A percentile compares a stretch with the other conserved stretches of the same genome.
phyloP scores from a whole-genome alignment of 2,329 filamentous ascomycete species.

The Pseudogymnoascus sp. region DNA sequence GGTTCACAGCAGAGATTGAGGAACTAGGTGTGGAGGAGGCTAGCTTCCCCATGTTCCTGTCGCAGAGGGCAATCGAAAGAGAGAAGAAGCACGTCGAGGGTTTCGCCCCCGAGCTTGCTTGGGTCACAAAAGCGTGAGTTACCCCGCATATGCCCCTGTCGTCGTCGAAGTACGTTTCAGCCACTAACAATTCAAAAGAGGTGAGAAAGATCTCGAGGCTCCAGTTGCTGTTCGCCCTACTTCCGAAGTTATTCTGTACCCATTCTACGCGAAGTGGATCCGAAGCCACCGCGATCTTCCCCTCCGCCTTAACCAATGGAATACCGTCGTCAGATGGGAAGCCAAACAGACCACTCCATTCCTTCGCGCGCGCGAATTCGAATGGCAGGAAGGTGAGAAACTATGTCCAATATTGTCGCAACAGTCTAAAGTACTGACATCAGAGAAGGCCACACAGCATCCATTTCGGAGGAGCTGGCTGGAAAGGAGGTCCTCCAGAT shows the following conservation, averaged over 20 bases:
- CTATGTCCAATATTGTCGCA: conserved; percentile 35
- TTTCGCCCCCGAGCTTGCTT: conserved; percentile 89
- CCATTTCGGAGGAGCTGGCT: conserved; percentile 75
- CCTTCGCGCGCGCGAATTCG: conserved; percentile 85
- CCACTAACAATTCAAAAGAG: conserved; percentile 44
- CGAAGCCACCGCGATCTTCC: conserved; percentile 92
- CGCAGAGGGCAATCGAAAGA: conserved; percentile 61
- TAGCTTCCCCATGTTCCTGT: conserved; percentile 95
- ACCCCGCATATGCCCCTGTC: not conserved
- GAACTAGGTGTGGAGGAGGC: conserved; percentile 88
- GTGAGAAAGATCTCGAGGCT: conserved; percentile 85
- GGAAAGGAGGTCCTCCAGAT: conserved; percentile 86
- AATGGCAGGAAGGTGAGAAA: conserved; percentile 74
- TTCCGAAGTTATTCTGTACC: conserved; percentile 82
- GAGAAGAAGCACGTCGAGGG: conserved; percentile 97
- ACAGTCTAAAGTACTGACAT: not conserved
- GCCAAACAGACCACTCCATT: conserved; percentile 89
- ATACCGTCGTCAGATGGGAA: conserved; percentile 89
- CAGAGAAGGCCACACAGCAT: conserved; percentile 56
- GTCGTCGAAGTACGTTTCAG: conserved; percentile 12
- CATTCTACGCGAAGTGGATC: conserved; percentile 95
- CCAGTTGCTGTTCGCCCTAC: conserved; percentile 62
- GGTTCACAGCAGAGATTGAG: conserved; percentile 72
- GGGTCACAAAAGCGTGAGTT: conserved; percentile 74
- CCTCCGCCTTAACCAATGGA: conserved; percentile 95